phyloP scores from a whole-genome alignment of 805 yeast genomes.

The Candida nonsorbophila region DNA sequence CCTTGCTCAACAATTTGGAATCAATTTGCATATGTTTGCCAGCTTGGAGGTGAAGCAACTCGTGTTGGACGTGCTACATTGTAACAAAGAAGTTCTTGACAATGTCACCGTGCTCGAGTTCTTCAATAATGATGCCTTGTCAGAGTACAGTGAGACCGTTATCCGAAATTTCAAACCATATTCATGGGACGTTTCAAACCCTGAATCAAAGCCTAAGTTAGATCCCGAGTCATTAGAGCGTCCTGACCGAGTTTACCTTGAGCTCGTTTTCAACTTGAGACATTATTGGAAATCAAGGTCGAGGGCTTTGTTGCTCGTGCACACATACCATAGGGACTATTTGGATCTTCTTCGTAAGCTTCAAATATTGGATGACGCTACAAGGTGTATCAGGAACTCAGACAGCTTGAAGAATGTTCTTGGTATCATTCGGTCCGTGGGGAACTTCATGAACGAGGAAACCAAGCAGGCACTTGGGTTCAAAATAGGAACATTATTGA shows the following conservation, averaged over 20 bases:
- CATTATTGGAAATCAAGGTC: conserved; percentile 92
- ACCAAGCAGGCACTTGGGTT: conserved; percentile 92
- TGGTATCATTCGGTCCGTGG: conserved; percentile 83
- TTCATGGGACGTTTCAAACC: conserved; percentile 59
- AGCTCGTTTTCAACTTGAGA: conserved; percentile 75
- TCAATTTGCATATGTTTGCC: conserved; percentile 78
- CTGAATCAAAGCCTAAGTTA: conserved; percentile 45
- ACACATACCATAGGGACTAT: conserved; percentile 75
- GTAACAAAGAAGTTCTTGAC: conserved; percentile 66
- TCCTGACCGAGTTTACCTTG: conserved; percentile 81
- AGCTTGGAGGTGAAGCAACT: conserved; percentile 57
- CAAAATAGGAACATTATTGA: conserved; percentile 80
- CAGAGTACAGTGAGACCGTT: conserved; percentile 67
- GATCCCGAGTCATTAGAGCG: conserved; percentile 76
- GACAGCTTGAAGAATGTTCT: conserved; percentile 65
- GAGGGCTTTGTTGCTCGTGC: conserved; percentile 68
- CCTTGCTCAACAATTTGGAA: conserved; percentile 90
- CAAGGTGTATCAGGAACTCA: conserved; percentile 59
- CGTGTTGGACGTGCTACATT: conserved; percentile 64
- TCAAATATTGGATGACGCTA: conserved; percentile 67
- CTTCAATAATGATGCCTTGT: conserved; percentile 66
- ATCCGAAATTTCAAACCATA: conserved; percentile 77
- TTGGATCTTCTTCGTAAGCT: conserved; percentile 64
- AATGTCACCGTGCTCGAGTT: conserved; percentile 80
- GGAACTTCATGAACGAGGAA: conserved; percentile 94